Evolutionary conservation across 108 stramenopile genomes (phyloP).

Genomic region (Nannochloropsis oceanica): DNA sequence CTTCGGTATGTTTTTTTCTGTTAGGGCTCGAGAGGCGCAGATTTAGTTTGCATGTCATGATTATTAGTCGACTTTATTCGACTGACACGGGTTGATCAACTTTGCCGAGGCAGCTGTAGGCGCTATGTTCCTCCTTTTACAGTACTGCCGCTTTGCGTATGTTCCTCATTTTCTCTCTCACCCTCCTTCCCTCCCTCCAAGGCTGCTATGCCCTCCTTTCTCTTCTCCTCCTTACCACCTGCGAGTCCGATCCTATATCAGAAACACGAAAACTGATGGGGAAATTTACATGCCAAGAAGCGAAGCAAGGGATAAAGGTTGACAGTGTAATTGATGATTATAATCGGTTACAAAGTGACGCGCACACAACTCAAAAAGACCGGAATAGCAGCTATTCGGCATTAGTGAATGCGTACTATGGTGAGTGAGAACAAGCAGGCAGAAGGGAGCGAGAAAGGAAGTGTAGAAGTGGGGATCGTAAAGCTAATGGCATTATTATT

Average conservation of each 20-base stretch:
- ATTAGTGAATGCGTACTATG: conserved; percentile 43
- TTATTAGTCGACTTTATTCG: too few relatives aligned
- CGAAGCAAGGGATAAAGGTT: conserved; percentile 27
- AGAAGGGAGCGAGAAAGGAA: not conserved
- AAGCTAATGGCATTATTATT: not conserved
- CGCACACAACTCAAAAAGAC: not conserved
- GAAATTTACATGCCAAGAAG: conserved; percentile 21
- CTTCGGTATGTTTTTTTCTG: not conserved
- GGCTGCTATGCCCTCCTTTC: not conserved
- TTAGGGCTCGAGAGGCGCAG: too few relatives aligned
- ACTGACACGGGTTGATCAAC: too few relatives aligned
- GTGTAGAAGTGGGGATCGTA: not conserved
- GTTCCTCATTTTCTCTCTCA: too few relatives aligned
- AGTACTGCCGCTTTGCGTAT: too few relatives aligned
- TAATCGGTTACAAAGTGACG: conserved; percentile 38
- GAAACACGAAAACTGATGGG: not conserved
- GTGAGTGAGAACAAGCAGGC: not conserved
- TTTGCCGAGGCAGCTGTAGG: too few relatives aligned
- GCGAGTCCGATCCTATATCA: not conserved
- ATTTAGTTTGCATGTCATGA: too few relatives aligned
- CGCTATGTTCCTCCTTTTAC: too few relatives aligned
- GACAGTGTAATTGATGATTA: conserved; percentile 37
- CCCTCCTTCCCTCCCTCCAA: not conserved
- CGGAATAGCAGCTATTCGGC: conserved; percentile 18
- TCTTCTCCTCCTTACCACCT: not conserved